Evolutionary conservation across 768 basidiomycete species (phyloP), one percentile per base, ranked within the genome.

Genomic region (Pulveroboletus sp.): DNA sequence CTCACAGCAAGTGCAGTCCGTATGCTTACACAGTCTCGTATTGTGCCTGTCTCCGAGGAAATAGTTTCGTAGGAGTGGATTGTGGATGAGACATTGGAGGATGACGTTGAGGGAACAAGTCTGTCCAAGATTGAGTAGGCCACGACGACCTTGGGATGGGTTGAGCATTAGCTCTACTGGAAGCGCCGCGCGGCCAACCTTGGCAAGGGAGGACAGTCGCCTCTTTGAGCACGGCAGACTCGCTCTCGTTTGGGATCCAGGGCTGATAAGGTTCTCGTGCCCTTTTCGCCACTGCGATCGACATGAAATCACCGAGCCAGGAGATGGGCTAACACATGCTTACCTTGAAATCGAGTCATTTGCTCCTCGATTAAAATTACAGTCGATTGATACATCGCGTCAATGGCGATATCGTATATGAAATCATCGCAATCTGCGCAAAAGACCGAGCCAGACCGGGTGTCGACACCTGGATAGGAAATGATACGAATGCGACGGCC

Each of bases 41-140:
- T 93, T 92, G 64, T 98, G 95, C 64, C 83, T 88, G 67, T 97
- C 95, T 49, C 86, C 80, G 24, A 97, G 81, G 61, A 93, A 97
- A 65, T 88, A 90, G 58, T 90, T 87, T 31, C 91, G 81, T 5
- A 97, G 72, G 5, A 95, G 74, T 0, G 95, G 94, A 58, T 96
- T 98, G 68, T 91, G 87, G 8, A 89, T 74, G 59, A 98, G 85
- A 11, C 81, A 82, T 67, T 98, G 95, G 10, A 98, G 76, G 18
- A 96, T 83, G 45, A 86, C 92, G 56, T 92, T 95, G 58, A 98
- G 77, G 71, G 93, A 97, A 63, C 95, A 98, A 0, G 93, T 97
- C 65, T 93, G 86, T 2, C 92, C 91, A 0, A 95, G 80, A 66
- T 95, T 94, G 38, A 92, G 71, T 3, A 95, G 74, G 0, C 93